Evolutionary conservation across 768 basidiomycete genomes (phyloP).

Genomic region (Cyathus striatus): DNA sequence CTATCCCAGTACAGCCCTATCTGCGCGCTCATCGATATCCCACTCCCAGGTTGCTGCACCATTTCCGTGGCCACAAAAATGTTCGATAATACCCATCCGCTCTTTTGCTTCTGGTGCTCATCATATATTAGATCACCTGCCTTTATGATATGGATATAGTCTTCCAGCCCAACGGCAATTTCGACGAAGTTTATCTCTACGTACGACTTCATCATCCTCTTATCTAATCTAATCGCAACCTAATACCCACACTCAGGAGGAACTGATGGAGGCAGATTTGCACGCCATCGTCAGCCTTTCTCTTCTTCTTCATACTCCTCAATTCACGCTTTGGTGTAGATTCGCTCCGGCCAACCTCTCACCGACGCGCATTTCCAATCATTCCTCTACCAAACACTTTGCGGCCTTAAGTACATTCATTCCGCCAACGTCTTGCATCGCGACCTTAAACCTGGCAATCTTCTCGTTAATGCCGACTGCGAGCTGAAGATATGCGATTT

Average conservation of each 20-base stretch:
- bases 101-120: slow-evolving; percentile 13
- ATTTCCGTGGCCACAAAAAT: slow-evolving; percentile 99
- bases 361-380: slow-evolving; percentile 93
- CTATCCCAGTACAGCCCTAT: slow-evolving; percentile 4
- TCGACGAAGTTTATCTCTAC: slow-evolving; percentile 94
- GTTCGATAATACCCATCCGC: slow-evolving; percentile 36
- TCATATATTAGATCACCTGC: slow-evolving; percentile 89
- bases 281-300: slow-evolving; percentile 76
- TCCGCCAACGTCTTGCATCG: slow-evolving; percentile 97
- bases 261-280: slow-evolving; percentile 99
- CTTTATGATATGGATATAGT: slow-evolving; percentile 99
- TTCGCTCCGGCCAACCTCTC: slow-evolving; percentile 81
- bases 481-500: slow-evolving; percentile 99
- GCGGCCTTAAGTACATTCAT: slow-evolving; percentile 97
- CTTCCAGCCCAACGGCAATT: slow-evolving; percentile 85
- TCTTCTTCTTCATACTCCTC: background rate
- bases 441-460: slow-evolving; percentile 91
- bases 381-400: slow-evolving; percentile 97
- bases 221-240: slow-evolving; percentile 1
- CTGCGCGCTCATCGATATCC: slow-evolving; percentile 8
- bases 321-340: slow-evolving; percentile 31
- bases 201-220: slow-evolving; percentile 35
- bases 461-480: slow-evolving; percentile 97
- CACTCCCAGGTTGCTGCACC: slow-evolving; percentile 72
- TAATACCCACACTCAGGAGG: slow-evolving; percentile 58